Evolutionary conservation across 2,329 filamentous ascomycete genomes (phyloP), one percentile per base, ranked within the genome.

Genomic region (Diplodia sapinea): DNA sequence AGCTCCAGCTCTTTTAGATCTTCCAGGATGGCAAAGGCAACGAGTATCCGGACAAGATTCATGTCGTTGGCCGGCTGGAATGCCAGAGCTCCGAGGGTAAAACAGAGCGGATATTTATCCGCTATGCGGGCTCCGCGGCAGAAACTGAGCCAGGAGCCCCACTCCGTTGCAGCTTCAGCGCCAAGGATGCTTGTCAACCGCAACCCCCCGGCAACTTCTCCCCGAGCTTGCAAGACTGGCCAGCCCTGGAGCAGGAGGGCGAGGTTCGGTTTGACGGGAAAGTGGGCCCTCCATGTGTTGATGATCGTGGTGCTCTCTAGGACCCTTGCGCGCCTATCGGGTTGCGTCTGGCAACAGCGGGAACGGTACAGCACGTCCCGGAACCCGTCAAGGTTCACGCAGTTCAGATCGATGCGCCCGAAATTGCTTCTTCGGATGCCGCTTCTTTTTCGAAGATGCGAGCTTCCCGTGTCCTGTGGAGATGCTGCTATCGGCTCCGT

Each of bases 81-180:
- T 0, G 81, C 77, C 17, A 87, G 72, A 0, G 79, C 70, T 0
- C 78, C 79, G 11, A 86, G 75, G 0, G 82, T 68, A 65, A 86
- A 86, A 74, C 84, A 83, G n/a, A 85, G 70, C 4, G 64, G 69
- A 62, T 78, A 80, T 17, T 68, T 71, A 29, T 80, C 76, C n/a
- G 73, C 33, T 3, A 12, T 26, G 1, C 63, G 68, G 1, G 73
- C 71, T 1, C 72, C 49, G 26, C 76, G 72, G 51, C 79, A 82
- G 3, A 78, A 72, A 49, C 75, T 76, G 1, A 81, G 77, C 17
- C 85, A 72, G 0, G 78, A 69, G 1, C 83, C 84, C 82, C 82
- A 86, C 47, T 82, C 75, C 3, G 73, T 40, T 8, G 72, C 70
- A n/a, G 82, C 56, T 33, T 84, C 73, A 0, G 76, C 68, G 5